Percentiles rank a stretch among this genome's conserved stretches.
Evolutionary conservation across 306 rosid species (phyloP).

Genomic region (Acacia crassicarpa): DNA sequence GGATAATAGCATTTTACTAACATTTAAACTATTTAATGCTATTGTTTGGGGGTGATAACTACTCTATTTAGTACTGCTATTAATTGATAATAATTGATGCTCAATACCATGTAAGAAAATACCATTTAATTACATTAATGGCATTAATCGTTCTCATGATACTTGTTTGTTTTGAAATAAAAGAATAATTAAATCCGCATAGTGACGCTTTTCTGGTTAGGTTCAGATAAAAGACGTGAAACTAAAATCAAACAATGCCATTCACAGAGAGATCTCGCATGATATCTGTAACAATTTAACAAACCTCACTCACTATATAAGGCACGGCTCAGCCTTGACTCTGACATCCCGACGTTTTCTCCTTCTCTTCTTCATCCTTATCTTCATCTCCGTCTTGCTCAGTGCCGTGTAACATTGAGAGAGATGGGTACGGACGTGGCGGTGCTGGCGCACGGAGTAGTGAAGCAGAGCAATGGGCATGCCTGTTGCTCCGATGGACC

Average conservation of each 20-base stretch:
- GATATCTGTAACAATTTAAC: neutral
- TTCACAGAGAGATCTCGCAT: too few relatives aligned
- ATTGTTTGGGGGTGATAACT: too few relatives aligned
- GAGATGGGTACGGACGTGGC: neutral
- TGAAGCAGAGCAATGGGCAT: conserved; percentile 6
- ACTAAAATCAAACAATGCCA: neutral
- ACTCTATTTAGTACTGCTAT: too few relatives aligned
- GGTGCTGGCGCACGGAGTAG: neutral
- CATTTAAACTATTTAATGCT: too few relatives aligned
- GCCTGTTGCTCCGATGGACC: conserved; percentile 76
- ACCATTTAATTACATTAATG: too few relatives aligned
- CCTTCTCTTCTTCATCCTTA: neutral
- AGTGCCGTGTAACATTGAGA: neutral
- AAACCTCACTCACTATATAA: neutral
- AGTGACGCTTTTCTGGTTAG: neutral
- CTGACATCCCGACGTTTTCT: neutral
- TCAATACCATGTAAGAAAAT: too few relatives aligned
- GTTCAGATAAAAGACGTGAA: neutral
- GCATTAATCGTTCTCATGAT: too few relatives aligned
- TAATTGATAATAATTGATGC: too few relatives aligned
- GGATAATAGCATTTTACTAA: too few relatives aligned
- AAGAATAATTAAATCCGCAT: neutral
- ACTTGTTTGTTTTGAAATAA: too few relatives aligned
- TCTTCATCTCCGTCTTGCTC: neutral
- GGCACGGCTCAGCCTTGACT: too few relatives aligned